Evolutionary conservation across 352 stramenopile species (phyloP), one percentile per base, ranked within the genome.

Genomic region (Pythium utonaiense): DNA sequence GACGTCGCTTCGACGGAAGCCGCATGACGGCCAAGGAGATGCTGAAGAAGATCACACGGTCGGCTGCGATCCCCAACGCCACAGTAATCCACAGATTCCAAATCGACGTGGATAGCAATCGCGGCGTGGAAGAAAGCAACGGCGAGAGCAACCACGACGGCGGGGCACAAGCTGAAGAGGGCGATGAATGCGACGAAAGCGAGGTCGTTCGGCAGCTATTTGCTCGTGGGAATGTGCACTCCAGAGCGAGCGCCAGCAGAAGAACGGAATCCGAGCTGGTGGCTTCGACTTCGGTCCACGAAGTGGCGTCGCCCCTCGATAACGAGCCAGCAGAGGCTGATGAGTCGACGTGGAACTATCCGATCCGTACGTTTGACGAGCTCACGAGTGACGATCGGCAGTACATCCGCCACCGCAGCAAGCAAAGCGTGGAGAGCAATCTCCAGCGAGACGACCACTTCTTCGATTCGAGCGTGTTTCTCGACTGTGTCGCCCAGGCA

Each of bases 21-120:
- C 74, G 78, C 33, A 84, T 88, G 78, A 90, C 80, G 1, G 65
- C 80, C 33, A 82, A 74, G 59, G 70, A 90, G 68, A 70, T 87
- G 57, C 66, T 80, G 9, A 68, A 72, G 31, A 80, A 69, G 22
- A 69, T 83, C 31, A 65, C 70, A 6, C 62, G 76, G 22, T 77
- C 70, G 16, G 73, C 66, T 47, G 61, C 72, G 6, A 80, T 88
- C 19, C 76, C 78, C 5, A 22, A 40, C 5, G 66, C 69, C 25
- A 72, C 69, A 41, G 53, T 76, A 16, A 70, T 84, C 19, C 71
- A 82, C 22, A 62, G 56, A 17, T 78, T 85, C 24, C 75, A 83
- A 50, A 83, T 90, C 47, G 76, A 88, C 28, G 71, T 73, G 0
- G 68, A 82, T 4, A 88, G 63, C 22, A 73, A 55, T 22, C 56